Percentiles rank a stretch among this genome's conserved stretches.
phyloP scores from a whole-genome alignment of 176 grass and related monocot species.

The Rhynchospora tenuis region DNA sequence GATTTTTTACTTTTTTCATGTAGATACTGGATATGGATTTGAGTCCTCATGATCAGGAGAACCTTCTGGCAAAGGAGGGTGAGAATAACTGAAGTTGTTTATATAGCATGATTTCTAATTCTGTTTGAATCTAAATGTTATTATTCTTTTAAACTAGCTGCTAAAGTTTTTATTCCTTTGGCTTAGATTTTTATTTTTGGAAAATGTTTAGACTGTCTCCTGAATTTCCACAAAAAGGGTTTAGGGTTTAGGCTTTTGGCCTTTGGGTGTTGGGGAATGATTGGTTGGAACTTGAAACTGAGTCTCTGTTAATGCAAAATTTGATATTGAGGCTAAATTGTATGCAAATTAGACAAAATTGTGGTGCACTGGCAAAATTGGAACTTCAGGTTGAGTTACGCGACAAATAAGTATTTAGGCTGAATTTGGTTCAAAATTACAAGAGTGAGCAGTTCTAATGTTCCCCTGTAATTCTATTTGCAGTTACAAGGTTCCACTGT shows the following conservation, averaged over 20 bases:
- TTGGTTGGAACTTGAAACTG: neutral
- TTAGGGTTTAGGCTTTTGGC: no score
- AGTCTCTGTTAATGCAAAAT: neutral
- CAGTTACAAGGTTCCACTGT: constrained; percentile 70
- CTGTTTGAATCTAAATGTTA: constrained; percentile 1
- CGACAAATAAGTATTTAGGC: neutral
- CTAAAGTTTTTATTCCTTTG: neutral
- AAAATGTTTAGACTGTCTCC: neutral
- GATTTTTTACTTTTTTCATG: neutral
- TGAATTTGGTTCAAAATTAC: neutral
- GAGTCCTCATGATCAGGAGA: constrained; percentile 27
- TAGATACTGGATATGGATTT: constrained; percentile 34
- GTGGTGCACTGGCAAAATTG: neutral
- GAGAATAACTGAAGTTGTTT: neutral
- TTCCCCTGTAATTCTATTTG: constrained; percentile 20
- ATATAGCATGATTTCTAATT: neutral
- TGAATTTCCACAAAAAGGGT: no score
- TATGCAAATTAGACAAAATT: neutral
- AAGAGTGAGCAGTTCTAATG: neutral
- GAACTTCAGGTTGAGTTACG: no score
- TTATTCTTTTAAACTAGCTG: neutral
- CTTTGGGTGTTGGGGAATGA: neutral
- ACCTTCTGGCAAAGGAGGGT: constrained; percentile 28
- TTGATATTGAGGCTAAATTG: neutral
- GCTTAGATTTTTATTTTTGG: neutral